Evolutionary conservation across 495 filamentous ascomycete genomes (phyloP).

Genomic region (Xylaria scruposa): DNA sequence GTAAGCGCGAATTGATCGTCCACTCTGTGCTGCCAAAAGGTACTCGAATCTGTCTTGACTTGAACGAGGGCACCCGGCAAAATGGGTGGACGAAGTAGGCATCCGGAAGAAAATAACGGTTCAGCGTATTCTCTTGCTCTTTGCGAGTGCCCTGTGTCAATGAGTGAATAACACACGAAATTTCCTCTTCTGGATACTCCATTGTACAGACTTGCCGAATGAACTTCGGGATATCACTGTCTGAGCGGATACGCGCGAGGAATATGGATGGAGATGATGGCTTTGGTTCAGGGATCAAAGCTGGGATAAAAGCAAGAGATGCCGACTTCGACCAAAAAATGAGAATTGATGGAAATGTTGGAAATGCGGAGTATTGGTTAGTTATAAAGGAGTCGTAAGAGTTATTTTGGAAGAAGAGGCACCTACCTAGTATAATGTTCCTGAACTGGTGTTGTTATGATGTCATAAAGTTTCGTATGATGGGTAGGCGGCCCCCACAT

Average conservation of each 20-base stretch:
- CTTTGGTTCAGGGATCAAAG: not conserved
- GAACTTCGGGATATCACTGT: not conserved
- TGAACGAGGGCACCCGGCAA: conserved; percentile 71
- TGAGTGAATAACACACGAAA: conserved; percentile 66
- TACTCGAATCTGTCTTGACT: conserved; percentile 30
- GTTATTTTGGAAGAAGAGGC: not conserved
- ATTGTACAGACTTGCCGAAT: conserved; percentile 17
- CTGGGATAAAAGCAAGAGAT: not conserved
- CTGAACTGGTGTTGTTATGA: conserved; percentile 3
- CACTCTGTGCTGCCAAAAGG: conserved; percentile 7
- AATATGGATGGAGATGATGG: not conserved
- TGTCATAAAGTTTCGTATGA: conserved; percentile 1
- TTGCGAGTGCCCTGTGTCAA: conserved; percentile 70
- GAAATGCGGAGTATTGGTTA: not conserved
- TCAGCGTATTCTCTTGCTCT: conserved; percentile 66
- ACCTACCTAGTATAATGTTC: not conserved
- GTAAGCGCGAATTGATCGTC: conserved; percentile 60
- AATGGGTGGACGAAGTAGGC: conserved; percentile 82
- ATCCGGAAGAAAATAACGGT: conserved; percentile 71
- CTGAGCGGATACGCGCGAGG: not conserved
- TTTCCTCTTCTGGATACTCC: conserved; percentile 41
- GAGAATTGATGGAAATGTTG: not conserved
- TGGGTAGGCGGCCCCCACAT: not conserved
- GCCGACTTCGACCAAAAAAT: not conserved
- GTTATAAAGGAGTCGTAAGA: not conserved